phyloP scores from a whole-genome alignment of 768 basidiomycete genomes.

The Kwoniella sp. region DNA sequence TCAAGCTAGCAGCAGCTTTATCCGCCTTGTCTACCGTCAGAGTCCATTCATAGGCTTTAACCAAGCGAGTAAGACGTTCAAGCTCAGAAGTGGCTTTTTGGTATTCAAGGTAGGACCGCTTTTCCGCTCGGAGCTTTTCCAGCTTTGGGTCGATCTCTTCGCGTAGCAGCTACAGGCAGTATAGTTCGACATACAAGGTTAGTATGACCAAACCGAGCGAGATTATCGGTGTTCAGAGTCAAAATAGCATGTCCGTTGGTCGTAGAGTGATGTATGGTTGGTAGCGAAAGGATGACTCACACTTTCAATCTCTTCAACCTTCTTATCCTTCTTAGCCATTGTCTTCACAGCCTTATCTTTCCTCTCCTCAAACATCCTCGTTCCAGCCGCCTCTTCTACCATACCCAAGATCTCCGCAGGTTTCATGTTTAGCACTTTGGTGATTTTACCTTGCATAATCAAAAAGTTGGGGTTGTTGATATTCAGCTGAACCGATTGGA shows the following conservation, averaged over 20 bases:
- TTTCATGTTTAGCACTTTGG: conserved; percentile 97
- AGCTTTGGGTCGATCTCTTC: conserved; percentile 96
- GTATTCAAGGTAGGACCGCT: conserved; percentile 81
- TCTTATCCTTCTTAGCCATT: conserved; percentile 96
- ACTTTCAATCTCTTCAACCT: conserved; percentile 81
- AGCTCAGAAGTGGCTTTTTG: conserved; percentile 87
- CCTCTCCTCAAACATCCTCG: conserved; percentile 97
- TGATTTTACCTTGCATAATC: conserved; percentile 99
- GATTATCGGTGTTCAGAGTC: no score
- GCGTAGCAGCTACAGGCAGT: conserved; percentile 60
- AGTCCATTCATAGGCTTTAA: conserved; percentile 88
- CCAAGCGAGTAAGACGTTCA: conserved; percentile 75
- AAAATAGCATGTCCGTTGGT: no score
- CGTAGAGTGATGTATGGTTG: no score
- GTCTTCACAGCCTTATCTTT: conserved; percentile 96
- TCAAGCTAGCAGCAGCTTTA: conserved; percentile 43
- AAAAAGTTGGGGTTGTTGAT: conserved; percentile 99
- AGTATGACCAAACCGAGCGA: no score
- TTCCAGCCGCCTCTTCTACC: conserved; percentile 98
- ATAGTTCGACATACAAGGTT: background rate
- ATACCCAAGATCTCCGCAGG: conserved; percentile 96
- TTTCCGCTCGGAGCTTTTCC: conserved; percentile 84
- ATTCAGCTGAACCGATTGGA: conserved; percentile 95
- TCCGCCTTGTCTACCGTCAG: conserved; percentile 53
- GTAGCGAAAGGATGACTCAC: conserved; percentile 48